Base-by-base conservation (phyloP, 129 eudicot species). In the Mikania micrantha region DNA sequence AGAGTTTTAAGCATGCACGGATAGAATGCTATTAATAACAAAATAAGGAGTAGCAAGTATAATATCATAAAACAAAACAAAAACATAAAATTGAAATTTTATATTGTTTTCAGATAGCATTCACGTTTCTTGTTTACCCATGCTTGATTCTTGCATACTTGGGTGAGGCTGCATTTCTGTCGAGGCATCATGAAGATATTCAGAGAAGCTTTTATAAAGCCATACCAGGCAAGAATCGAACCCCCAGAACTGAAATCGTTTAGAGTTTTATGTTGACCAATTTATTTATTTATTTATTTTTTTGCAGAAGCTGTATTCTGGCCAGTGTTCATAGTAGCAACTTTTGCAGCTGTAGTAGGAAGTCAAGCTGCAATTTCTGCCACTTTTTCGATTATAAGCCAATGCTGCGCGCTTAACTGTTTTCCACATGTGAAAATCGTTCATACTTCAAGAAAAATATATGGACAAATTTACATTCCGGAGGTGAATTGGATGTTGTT, bases 311-410 rank as follows among this genome's bases (percentile, higher is more conserved):
- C 82, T 39, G 66, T 88, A 44, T 76, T 79, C 57, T 88, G 91
- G 91, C 91, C 88, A 1, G 86, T 88, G 41, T 84, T 85, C 64
- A 73, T 73, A 24, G 83, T 88, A 70, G 96, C 96, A 35, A 79
- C 84, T 11, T 78, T 78, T 67, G 85, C 96, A 20, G 88, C 91
- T 1, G 81, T 82, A 10, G 85, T 83, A 4, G 91, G 81, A 66
- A 88, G 96, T 76, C 96, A 88, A 66, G 88, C 96, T 66, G 90
- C 85, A n/a, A 85, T 88, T 25, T 80, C 96, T 1, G 96, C 91
- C 7, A 85, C 96, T n/a, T 88, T 85, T 67, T 88, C 91, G 27
- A 88, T 85, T 28, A 82, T 85, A 11, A 88, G 84, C 57, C 96
- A 88, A 47, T 88, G 96, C 59, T 81, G 72, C 25, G 91, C 96